These are phyloP conservation scores for Thielaviopsis euricoi DNA, from an alignment of 2,329 filamentous ascomycete species.

Conservation along the genomic window DNA sequence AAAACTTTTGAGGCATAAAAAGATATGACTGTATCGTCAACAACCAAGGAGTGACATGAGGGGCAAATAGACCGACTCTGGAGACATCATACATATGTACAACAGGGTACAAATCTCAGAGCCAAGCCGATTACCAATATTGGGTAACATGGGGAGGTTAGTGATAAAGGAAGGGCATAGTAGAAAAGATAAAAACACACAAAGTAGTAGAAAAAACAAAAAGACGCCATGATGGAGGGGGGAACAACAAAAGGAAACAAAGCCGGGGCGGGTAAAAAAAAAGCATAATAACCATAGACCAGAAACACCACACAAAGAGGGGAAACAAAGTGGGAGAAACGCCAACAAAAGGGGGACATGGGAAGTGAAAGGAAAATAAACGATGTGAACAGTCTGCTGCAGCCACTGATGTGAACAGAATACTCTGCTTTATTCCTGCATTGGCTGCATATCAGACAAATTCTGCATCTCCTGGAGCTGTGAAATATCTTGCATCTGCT, in stretches of 20 bases:
- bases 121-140: not conserved
- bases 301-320: not conserved
- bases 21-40: not conserved
- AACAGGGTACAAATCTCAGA: not conserved
- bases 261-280: not conserved
- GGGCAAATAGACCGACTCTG: too few species aligned
- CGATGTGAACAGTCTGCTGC: not conserved
- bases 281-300: not conserved
- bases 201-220: not conserved
- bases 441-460: slow-evolving; percentile 8
- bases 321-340: not conserved
- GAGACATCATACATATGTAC: not conserved
- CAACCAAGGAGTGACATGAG: not conserved
- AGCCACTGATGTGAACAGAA: not conserved
- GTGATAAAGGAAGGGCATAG: not conserved
- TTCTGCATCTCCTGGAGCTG: slow-evolving; percentile 10
- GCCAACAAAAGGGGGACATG: not conserved
- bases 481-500: slow-evolving; percentile 3
- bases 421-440: slow-evolving; percentile 7
- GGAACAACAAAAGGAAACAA: not conserved
- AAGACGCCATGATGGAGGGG: not conserved
- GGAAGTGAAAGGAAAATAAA: not conserved
- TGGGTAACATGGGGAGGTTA: not conserved
- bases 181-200: not conserved
- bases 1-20: not conserved